phyloP scores from a whole-genome alignment of 1,139 yeast species.

The Hemisphaericaspora lyxosophila region DNA sequence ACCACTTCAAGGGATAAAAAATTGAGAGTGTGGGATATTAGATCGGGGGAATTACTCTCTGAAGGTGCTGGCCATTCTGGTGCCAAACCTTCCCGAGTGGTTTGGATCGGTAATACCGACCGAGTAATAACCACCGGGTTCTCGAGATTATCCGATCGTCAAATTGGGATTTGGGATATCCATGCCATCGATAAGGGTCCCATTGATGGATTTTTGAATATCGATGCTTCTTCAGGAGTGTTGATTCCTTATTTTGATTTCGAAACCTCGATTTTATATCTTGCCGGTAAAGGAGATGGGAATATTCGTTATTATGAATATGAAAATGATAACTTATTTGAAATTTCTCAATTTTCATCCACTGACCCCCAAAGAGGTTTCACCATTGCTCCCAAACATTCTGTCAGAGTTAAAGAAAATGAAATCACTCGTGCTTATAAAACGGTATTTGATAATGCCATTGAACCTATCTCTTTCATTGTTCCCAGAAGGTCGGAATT shows the following conservation, averaged over 20 bases:
- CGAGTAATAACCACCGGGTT: slow-evolving; percentile 95
- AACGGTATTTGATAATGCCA: slow-evolving; percentile 74
- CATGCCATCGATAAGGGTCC: slow-evolving; percentile 75
- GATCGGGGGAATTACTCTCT: slow-evolving; percentile 66
- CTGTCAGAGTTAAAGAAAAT: slow-evolving; percentile 75
- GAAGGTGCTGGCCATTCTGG: slow-evolving; percentile 93
- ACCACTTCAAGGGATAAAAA: slow-evolving; percentile 92
- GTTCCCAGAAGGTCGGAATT: slow-evolving; percentile 94
- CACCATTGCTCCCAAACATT: slow-evolving; percentile 82
- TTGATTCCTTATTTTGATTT: slow-evolving; percentile 88
- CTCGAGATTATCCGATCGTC: slow-evolving; percentile 89
- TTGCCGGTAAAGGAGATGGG: slow-evolving; percentile 99
- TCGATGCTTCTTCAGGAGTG: slow-evolving; percentile 92
- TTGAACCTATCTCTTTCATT: slow-evolving; percentile 87
- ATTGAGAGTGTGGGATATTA: slow-evolving; percentile 87
- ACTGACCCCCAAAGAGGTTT: slow-evolving; percentile 95
- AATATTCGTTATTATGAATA: slow-evolving; percentile 91
- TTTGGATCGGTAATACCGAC: slow-evolving; percentile 86
- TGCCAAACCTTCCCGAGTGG: slow-evolving; percentile 83
- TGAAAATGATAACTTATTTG: slow-evolving; percentile 76
- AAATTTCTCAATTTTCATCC: slow-evolving; percentile 82
- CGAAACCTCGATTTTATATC: slow-evolving; percentile 72
- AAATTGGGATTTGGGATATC: slow-evolving; percentile 90
- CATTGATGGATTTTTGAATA: slow-evolving; percentile 78
- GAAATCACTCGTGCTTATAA: slow-evolving; percentile 82